These are phyloP conservation scores for Solanum virginianum DNA, from an alignment of 257 asterid species.

Conservation along the genomic window DNA sequence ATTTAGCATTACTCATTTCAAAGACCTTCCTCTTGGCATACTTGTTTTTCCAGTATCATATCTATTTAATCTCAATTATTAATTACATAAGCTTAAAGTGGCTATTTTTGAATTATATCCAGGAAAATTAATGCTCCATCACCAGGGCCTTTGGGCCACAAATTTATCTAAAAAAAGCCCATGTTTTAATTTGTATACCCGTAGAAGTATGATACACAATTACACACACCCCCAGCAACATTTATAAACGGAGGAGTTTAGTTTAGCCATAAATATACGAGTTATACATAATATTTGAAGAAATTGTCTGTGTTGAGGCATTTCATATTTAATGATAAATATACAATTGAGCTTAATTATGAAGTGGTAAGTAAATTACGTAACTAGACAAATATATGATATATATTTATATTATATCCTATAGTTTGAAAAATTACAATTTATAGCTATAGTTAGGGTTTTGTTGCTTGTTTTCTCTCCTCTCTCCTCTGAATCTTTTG, in stretches of 20 bases:
- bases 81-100: background rate
- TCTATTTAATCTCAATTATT: too few species aligned
- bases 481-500: too few species aligned
- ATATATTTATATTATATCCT: too few species aligned
- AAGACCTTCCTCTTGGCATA: too few species aligned
- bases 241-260: background rate
- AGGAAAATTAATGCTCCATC: background rate
- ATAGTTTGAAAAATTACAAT: too few species aligned
- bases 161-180: background rate
- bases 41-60: too few species aligned
- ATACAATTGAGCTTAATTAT: background rate
- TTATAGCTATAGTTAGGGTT: too few species aligned
- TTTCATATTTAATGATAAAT: background rate
- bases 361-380: background rate
- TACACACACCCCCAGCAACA: background rate
- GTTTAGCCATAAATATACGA: background rate
- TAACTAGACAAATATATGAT: too few species aligned
- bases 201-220: background rate
- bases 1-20: too few species aligned
- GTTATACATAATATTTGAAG: background rate
- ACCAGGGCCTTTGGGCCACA: background rate
- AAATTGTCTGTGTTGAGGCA: background rate
- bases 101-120: background rate
- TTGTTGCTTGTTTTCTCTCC: too few species aligned
- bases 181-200: background rate